Evolutionary conservation across 2,329 filamentous ascomycete genomes (phyloP).

Genomic region (Aphanocladium album): DNA sequence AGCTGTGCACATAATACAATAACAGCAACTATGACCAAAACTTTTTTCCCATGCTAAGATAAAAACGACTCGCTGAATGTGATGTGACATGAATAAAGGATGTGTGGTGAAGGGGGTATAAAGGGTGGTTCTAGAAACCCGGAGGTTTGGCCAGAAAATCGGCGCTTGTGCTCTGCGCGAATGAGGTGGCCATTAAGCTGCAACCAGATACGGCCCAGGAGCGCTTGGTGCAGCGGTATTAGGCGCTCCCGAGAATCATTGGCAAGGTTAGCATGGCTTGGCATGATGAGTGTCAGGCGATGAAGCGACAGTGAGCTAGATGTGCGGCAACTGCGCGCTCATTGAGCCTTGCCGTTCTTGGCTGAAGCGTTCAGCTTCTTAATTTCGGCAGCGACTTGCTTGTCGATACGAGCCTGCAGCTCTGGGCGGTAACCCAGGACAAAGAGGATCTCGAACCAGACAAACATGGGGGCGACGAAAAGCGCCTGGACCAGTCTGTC

Average conservation of each 20-base stretch:
- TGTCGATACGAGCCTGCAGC: slow-evolving; percentile 74
- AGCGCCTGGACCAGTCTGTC: slow-evolving; percentile 90
- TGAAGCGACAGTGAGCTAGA: neutral
- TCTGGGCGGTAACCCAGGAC: slow-evolving; percentile 84
- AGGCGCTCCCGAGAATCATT: neutral
- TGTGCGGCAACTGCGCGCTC: slow-evolving; percentile 15
- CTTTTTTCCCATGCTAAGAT: neutral
- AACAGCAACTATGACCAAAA: neutral
- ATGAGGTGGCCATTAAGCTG: neutral
- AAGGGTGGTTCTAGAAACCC: neutral
- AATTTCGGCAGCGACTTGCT: slow-evolving; percentile 70
- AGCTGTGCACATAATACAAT: neutral
- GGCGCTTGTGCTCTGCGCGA: neutral
- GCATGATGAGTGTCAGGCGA: neutral
- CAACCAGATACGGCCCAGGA: neutral
- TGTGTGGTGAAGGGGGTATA: slow-evolving; percentile 2
- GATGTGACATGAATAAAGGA: slow-evolving; percentile 6
- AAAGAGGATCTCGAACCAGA: slow-evolving; percentile 94
- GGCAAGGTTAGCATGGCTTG: neutral
- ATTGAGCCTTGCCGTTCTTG: slow-evolving; percentile 49
- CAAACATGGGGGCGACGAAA: slow-evolving; percentile 91
- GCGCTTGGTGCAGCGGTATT: neutral
- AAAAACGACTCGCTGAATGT: slow-evolving; percentile 8
- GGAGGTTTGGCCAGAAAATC: neutral
- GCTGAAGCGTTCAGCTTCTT: slow-evolving; percentile 64